These are phyloP conservation scores for Malassezia globosa DNA, from an alignment of 1,284 basidiomycete genomes.

Conservation along the genomic window DNA sequence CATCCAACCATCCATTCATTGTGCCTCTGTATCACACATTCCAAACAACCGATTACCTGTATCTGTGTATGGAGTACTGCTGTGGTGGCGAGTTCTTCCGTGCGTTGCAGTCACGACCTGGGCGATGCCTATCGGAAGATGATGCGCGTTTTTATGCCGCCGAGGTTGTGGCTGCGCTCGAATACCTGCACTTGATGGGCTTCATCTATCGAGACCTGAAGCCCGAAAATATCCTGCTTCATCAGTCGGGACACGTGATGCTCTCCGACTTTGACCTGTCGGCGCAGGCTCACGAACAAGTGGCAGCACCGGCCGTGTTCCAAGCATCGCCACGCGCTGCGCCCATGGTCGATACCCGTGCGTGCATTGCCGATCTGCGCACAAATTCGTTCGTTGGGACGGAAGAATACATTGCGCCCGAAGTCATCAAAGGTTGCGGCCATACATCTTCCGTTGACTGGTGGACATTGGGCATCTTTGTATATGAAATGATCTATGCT, in stretches of 20 bases:
- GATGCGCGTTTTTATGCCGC: constrained; percentile 95
- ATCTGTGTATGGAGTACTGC: constrained; percentile 59
- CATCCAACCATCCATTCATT: constrained; percentile 46
- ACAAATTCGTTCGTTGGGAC: constrained; percentile 99
- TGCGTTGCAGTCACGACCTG: constrained; percentile 66
- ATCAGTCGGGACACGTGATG: constrained; percentile 98
- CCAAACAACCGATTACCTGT: constrained; percentile 45
- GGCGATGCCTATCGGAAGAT: constrained; percentile 88
- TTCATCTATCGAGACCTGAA: constrained; percentile 99
- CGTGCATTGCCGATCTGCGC: constrained; percentile 91
- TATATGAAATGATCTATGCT: constrained; percentile 99
- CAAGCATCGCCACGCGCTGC: constrained; percentile 79
- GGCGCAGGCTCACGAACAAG: constrained; percentile 67
- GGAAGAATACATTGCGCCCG: constrained; percentile 97
- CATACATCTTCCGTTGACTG: constrained; percentile 98
- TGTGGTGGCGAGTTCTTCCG: constrained; percentile 99
- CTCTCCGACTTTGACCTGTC: constrained; percentile 97
- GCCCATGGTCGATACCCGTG: constrained; percentile 87
- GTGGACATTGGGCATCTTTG: constrained; percentile 97
- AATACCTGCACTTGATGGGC: constrained; percentile 96
- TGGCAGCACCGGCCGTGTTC: constrained; percentile 78
- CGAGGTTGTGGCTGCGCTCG: constrained; percentile 91
- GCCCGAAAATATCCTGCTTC: constrained; percentile 97
- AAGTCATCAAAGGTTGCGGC: constrained; percentile 93
- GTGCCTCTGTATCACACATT: constrained; percentile 46